Base-by-base conservation (phyloP, 2,329 filamentous ascomycete genomes). In the Leptographium radiaticola region DNA sequence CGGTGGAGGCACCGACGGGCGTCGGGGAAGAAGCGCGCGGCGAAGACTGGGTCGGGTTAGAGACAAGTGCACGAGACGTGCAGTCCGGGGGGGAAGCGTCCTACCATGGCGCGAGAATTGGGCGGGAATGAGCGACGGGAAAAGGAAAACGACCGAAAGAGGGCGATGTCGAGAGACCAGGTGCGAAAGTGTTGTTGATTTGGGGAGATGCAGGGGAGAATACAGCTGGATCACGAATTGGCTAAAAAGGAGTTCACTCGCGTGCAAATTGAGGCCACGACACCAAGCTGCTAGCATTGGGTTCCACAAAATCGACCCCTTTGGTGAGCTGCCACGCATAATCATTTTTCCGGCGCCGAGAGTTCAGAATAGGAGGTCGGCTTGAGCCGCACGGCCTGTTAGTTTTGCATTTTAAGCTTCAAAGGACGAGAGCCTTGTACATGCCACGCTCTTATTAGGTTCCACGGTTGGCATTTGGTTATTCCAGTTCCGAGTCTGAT, bases 1-100 rank as follows among this genome's bases (percentile, higher is more conserved):
- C 87, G 56, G 79, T 79, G 76, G 75, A 61, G 77, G 75, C 57
- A 75, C 72, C 60, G 73, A 68, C 59, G 56, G 81, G 81, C 49
- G 57, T 55, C 16, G 58, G 58, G 7, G 83, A 84, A 51, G 79
- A 74, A 54, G 80, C 67, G 59, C 78, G 76, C 57, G 78, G 76
- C 60, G 78, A 81, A 68, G 78, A 79, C 77, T 81, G 18, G 36
- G 6, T 33, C 33, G n/a, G 16, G 33, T 38, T 39, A 38, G 30
- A 31, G 31, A 36, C 31, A 34, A 33, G 18, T 11, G 11, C 2
- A 30, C 2, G n/a, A 25, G 25, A 25, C 25, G 25, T 25, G 25
- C 25, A 25, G 18, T 12, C 20, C 7, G 48, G 34, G 13, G 11
- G 34, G 12, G 30, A 12, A 25, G 7, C 11, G n/a, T 13, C 11